Conservation (phyloP, 768 basidiomycete genomes). For the Boletus subcaerulescens region DNA sequence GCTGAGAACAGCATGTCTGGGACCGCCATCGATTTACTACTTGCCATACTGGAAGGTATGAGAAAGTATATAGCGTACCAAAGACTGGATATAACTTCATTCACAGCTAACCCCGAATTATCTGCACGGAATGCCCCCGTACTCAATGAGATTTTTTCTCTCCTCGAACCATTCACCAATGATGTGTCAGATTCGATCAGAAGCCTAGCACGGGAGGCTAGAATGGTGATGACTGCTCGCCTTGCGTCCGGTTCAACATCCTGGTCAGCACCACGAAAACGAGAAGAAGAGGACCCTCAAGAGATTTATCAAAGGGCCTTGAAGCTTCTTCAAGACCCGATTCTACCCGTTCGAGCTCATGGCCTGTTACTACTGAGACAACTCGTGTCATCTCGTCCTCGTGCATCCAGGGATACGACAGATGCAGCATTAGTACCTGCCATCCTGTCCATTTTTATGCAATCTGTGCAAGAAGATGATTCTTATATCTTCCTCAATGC, state of each 20-base stretch:
- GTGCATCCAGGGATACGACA: constrained; percentile 16
- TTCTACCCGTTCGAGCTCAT: constrained; percentile 92
- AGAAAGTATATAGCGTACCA: neutral
- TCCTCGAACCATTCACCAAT: constrained; percentile 56
- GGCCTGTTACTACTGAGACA: constrained; percentile 81
- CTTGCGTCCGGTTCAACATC: constrained; percentile 56
- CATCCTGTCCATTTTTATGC: constrained; percentile 83
- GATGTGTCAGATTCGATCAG: constrained; percentile 49
- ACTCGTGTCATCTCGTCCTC: constrained; percentile 49
- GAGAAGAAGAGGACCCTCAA: constrained; percentile 38
- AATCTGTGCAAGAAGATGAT: constrained; percentile 85
- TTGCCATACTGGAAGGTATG: constrained; percentile 85
- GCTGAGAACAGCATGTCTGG: constrained; percentile 64
- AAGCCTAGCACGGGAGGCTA: constrained; percentile 69
- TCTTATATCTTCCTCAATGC: constrained; percentile 95
- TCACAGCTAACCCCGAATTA: constrained; percentile 50
- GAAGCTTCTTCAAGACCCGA: constrained; percentile 84
- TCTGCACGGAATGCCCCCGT: constrained; percentile 60
- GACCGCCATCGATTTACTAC: constrained; percentile 76
- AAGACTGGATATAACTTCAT: neutral
- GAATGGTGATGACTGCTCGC: constrained; percentile 81
- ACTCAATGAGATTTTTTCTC: constrained; percentile 66
- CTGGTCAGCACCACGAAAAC: constrained; percentile 15
- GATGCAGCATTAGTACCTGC: constrained; percentile 73
- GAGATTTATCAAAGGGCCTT: constrained; percentile 84